Percentiles rank a stretch among this genome's conserved stretches.
Evolutionary conservation across 345 rosid genomes (phyloP).

Genomic region (Crucihimalaya himalaica): DNA sequence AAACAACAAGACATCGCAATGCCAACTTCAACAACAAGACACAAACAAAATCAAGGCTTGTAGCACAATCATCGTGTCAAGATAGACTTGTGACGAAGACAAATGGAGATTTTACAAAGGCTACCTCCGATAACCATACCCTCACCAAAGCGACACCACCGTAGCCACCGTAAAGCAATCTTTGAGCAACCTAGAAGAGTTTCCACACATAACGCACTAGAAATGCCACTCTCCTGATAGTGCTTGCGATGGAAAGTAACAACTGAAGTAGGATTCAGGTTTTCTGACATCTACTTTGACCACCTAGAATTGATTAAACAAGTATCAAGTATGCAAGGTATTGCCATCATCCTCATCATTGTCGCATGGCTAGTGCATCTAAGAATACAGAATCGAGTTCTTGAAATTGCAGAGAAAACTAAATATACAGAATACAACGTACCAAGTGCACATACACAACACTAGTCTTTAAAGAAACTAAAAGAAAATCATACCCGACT

Average conservation of each 20-base stretch:
- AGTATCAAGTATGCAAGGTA: constrained; percentile 92
- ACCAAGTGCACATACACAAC: constrained; percentile 45
- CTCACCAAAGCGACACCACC: too few relatives aligned
- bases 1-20: too few relatives aligned
- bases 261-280: constrained; percentile 58
- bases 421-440: constrained; percentile 50
- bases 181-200: too few relatives aligned
- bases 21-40: too few relatives aligned
- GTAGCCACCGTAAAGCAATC: too few relatives aligned
- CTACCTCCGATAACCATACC: too few relatives aligned
- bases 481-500: constrained; percentile 77
- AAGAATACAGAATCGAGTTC: constrained; percentile 87
- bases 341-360: constrained; percentile 95
- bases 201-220: too few relatives aligned
- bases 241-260: constrained; percentile 46
- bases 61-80: too few relatives aligned
- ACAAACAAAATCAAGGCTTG: too few relatives aligned
- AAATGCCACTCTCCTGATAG: too few relatives aligned
- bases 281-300: constrained; percentile 86
- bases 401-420: constrained; percentile 48
- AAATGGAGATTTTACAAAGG: too few relatives aligned
- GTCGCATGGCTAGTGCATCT: constrained; percentile 97
- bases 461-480: constrained; percentile 15
- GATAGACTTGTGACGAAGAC: too few relatives aligned
- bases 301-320: constrained; percentile 95